phyloP scores from a whole-genome alignment of 2,329 filamentous ascomycete genomes.

The Fusarium brevicatenulatum region DNA sequence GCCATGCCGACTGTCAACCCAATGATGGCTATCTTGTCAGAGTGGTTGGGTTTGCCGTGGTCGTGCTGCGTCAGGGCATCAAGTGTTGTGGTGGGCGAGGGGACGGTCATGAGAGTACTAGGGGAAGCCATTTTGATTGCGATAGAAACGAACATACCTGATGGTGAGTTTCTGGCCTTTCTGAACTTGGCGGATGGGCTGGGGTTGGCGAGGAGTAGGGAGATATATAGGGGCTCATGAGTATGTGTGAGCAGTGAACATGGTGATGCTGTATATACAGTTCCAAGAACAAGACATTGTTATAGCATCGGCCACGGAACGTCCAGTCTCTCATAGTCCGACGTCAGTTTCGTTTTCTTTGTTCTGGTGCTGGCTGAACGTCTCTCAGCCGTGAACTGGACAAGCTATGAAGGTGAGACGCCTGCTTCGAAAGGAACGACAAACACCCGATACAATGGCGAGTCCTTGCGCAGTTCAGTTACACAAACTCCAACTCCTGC shows the following conservation, averaged over 20 bases:
- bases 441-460: too few relatives aligned
- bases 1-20: slow-evolving; percentile 1
- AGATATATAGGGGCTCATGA: neutral
- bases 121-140: slow-evolving; percentile 6
- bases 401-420: neutral
- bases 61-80: neutral
- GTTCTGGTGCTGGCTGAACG: neutral
- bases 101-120: slow-evolving; percentile 6
- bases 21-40: neutral
- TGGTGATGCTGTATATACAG: too few relatives aligned
- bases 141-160: neutral
- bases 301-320: neutral
- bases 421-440: neutral
- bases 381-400: neutral
- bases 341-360: neutral
- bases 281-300: neutral
- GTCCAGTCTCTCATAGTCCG: accelerated
- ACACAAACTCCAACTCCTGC: too few relatives aligned
- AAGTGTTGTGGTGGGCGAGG: neutral
- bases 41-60: neutral
- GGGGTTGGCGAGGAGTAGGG: neutral
- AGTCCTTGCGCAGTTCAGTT: neutral
- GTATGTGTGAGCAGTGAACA: neutral
- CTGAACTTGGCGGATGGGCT: neutral
- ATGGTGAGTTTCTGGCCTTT: neutral